Evolutionary conservation across 2,329 filamentous ascomycete genomes (phyloP).

Genomic region (Xylaria sp.): DNA sequence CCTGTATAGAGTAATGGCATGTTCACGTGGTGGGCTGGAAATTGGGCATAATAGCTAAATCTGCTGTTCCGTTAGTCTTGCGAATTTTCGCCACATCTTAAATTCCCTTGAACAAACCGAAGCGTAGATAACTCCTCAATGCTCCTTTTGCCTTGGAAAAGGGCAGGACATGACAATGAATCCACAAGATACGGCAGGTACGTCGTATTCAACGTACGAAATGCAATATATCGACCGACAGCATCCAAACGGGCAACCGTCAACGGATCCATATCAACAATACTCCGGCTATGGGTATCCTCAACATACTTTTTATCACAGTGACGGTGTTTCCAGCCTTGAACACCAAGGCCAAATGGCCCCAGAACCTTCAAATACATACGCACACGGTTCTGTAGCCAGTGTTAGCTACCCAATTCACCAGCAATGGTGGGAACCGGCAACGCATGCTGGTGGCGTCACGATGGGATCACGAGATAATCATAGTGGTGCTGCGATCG

Average conservation of each 20-base stretch:
- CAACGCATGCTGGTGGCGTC: background rate
- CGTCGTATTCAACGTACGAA: conserved; percentile 5
- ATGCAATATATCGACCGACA: conserved; percentile 15
- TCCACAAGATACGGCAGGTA: conserved; percentile 1
- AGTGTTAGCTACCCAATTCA: background rate
- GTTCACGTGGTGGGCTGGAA: background rate
- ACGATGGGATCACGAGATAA: background rate
- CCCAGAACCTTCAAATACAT: background rate
- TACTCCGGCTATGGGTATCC: conserved; percentile 4
- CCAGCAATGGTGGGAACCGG: conserved; percentile 1
- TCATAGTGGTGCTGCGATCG: background rate
- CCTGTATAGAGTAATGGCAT: background rate
- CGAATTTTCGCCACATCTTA: background rate
- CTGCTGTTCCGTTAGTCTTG: background rate
- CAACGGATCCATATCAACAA: conserved; percentile 3
- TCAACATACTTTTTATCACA: background rate
- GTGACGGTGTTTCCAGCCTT: background rate
- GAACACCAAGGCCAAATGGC: background rate
- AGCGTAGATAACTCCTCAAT: background rate
- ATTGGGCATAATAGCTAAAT: background rate
- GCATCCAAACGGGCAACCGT: background rate
- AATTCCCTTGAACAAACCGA: background rate
- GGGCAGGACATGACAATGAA: background rate
- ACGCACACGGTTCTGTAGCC: background rate
- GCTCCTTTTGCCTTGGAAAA: background rate